phyloP scores from a whole-genome alignment of 73 alveolate species.

The Tetrahymena thermophila region DNA sequence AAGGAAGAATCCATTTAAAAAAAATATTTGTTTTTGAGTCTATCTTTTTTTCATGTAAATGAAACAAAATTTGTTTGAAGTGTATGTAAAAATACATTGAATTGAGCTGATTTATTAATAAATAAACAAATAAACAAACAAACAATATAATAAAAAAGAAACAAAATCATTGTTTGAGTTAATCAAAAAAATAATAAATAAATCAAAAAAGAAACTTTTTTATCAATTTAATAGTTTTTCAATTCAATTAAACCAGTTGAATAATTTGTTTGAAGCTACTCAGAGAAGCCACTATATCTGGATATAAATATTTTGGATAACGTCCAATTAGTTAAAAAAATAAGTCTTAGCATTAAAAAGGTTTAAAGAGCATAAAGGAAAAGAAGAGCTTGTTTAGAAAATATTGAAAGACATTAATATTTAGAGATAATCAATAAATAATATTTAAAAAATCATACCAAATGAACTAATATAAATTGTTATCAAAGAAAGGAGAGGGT shows the following conservation, averaged over 20 bases:
- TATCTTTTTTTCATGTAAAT: not conserved
- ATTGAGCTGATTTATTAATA: not conserved
- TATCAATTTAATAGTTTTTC: not conserved
- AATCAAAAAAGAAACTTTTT: not conserved
- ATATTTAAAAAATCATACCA: not conserved
- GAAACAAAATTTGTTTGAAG: not conserved
- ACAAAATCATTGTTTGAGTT: not conserved
- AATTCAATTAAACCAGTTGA: not conserved
- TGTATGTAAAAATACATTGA: not conserved
- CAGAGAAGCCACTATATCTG: not conserved
- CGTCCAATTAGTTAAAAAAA: not conserved
- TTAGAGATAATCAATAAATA: not conserved
- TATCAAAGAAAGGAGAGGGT: slow-evolving; percentile 92
- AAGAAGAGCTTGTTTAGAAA: not conserved
- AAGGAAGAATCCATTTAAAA: not conserved
- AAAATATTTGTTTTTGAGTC: not conserved
- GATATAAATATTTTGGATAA: too few relatives aligned
- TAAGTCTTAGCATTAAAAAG: not conserved
- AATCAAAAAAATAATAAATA: not conserved
- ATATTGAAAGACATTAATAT: not conserved
- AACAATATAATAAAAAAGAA: not conserved
- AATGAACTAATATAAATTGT: slow-evolving; percentile 47
- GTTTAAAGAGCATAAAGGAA: not conserved
- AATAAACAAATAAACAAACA: not conserved
- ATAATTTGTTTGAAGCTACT: not conserved